Evolutionary conservation across 352 stramenopile species (phyloP), one percentile per base, ranked within the genome.

Genomic region (Phytophthora quininea): DNA sequence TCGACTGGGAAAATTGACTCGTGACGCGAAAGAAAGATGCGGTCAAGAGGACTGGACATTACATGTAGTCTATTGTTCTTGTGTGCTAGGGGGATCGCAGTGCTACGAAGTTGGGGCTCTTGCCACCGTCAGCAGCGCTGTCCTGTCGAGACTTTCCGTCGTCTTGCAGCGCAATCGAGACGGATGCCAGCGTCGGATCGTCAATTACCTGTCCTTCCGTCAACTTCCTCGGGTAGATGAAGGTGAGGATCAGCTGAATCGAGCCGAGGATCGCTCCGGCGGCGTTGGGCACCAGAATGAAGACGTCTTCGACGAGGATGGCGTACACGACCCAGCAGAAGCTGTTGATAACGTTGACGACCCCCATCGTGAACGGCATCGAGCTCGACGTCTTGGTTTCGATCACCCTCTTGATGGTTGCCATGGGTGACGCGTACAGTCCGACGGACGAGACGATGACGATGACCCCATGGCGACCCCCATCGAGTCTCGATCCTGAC

Each of bases 281-380:
- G 29, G 66, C 56, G 54, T 86, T 88, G 4, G 80, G 78, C 1
- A 76, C 54, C 14, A 89, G 54, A 19, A 89, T 73, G 67, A 88
- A 74, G 35, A 74, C 35, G 42, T 77, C 65, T 0, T 65, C 51
- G 35, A 68, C 55, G 8, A 77, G 38, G 42, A 67, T 45, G 1
- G 69, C 63, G 46, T 88, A 86, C 0, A 73, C 47, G 58, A 86
- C 59, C 81, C 81, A 90, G 31, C 75, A 54, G 14, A 67, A 54
- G 42, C 74, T 82, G 66, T 86, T 89, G 45, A 80, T 46, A 2
- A 71, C 47, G 24, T 69, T 73, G 0, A 73, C 64, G 24, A 81
- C 40, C 24, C 81, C 69, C 63, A 89, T 75, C 0, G 73, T 66
- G 38, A 89, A 86, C 9, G 77, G 73, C 52, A 88, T 68, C 37